Evolutionary conservation across 139 green algal species (phyloP).

Genomic region (Tetradesmus lagerheimii): DNA sequence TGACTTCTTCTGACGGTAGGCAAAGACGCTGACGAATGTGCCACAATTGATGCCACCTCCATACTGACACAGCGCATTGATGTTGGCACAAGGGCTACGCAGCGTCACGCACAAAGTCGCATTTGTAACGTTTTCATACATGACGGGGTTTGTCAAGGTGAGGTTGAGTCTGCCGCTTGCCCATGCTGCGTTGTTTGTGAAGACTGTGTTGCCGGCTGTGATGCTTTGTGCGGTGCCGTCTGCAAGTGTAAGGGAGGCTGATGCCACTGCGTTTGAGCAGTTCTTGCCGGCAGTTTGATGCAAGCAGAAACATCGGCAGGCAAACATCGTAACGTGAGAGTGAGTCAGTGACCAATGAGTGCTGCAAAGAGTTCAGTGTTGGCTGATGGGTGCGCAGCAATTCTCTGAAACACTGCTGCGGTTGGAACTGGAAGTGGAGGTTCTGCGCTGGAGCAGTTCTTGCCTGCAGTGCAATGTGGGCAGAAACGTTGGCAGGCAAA

Average conservation of each 20-base stretch:
- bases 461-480: too few species aligned
- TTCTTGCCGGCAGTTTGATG: slow-evolving; percentile 11
- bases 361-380: too few species aligned
- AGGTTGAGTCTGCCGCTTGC: neutral
- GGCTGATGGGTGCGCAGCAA: too few species aligned
- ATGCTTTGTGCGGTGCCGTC: neutral
- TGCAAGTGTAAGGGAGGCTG: neutral
- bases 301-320: too few species aligned
- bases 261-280: neutral
- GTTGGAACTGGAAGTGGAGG: too few species aligned
- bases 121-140: neutral
- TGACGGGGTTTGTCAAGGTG: neutral
- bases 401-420: too few species aligned
- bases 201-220: neutral
- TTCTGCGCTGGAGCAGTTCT: slow-evolving; percentile 9
- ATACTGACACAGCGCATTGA: neutral
- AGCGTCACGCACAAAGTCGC: neutral
- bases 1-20: slow-evolving; percentile 19
- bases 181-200: slow-evolving; percentile 3
- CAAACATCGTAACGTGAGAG: too few species aligned
- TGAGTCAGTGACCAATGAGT: too few species aligned
- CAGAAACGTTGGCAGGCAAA: too few species aligned
- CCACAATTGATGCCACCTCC: neutral
- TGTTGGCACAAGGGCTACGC: neutral
- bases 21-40: neutral